Conservation (phyloP, 164 flowering plant species). For the Saururus chinensis region DNA sequence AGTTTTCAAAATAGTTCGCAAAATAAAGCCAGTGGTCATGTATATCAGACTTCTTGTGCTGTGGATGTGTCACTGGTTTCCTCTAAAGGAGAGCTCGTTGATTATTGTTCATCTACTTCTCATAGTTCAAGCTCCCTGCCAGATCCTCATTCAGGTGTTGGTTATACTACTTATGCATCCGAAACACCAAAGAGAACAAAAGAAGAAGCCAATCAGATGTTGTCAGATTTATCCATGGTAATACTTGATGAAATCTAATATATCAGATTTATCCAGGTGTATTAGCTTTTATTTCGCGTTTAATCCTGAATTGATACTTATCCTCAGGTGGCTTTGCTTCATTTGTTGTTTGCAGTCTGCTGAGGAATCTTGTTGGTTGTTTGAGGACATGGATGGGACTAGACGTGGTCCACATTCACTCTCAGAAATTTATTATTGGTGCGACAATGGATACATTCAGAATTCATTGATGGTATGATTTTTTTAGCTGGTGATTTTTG, state of each 20-base stretch:
- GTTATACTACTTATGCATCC: slow-evolving; percentile 3
- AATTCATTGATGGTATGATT: slow-evolving; percentile 51
- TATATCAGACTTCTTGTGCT: slow-evolving; percentile 8
- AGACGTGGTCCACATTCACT: slow-evolving; percentile 82
- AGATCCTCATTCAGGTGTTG: slow-evolving; percentile 11
- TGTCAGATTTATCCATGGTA: neutral
- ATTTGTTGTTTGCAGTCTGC: slow-evolving; percentile 21
- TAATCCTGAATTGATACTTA: too few relatives aligned
- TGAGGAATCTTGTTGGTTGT: slow-evolving; percentile 69
- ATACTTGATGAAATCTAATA: neutral
- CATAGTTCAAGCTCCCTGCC: slow-evolving; percentile 7
- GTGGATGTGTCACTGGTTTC: slow-evolving; percentile 3
- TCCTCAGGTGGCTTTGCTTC: neutral
- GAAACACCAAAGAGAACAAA: neutral
- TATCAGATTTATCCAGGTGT: too few relatives aligned
- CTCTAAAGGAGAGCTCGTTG: slow-evolving; percentile 9
- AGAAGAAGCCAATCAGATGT: neutral
- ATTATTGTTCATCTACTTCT: slow-evolving; percentile 9
- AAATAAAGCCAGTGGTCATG: slow-evolving; percentile 2
- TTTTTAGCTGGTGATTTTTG: neutral
- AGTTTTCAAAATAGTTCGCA: slow-evolving; percentile 5
- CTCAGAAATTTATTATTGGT: slow-evolving; percentile 62
- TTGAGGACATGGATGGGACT: slow-evolving; percentile 51
- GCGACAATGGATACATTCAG: slow-evolving; percentile 53
- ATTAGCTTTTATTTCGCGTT: too few relatives aligned